Evolutionary conservation across 805 yeast genomes (phyloP).

Genomic region (Isabelozyma heimii): DNA sequence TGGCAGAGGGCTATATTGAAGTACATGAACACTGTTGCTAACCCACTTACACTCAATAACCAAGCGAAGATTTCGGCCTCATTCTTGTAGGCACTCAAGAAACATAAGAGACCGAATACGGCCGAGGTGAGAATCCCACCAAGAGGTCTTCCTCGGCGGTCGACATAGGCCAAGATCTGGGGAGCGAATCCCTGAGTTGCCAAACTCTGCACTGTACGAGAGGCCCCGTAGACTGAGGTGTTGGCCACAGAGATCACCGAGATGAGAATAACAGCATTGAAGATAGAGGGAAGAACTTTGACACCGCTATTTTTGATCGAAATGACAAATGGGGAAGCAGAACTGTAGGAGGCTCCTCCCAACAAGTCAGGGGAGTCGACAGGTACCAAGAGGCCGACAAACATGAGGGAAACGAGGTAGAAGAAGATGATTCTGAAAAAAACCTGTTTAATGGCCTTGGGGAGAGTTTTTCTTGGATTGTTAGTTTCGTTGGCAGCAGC

Average conservation of each 20-base stretch:
- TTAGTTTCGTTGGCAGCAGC: conserved; percentile 51
- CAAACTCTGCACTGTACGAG: conserved; percentile 65
- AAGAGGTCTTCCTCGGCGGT: conserved; percentile 40
- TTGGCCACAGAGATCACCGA: conserved; percentile 77
- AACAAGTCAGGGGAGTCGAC: conserved; percentile 46
- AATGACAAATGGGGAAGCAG: conserved; percentile 77
- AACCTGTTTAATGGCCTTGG: conserved; percentile 42
- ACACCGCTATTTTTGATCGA: conserved; percentile 65
- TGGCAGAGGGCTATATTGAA: conserved; percentile 39
- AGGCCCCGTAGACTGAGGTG: conserved; percentile 70
- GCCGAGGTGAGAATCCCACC: conserved; percentile 31
- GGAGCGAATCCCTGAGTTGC: conserved; percentile 74
- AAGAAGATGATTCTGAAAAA: conserved; percentile 43
- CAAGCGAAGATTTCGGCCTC: conserved; percentile 36
- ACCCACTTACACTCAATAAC: conserved; percentile 40
- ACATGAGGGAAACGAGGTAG: conserved; percentile 30
- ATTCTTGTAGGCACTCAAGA: conserved; percentile 29
- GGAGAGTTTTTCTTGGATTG: conserved; percentile 37
- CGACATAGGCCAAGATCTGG: conserved; percentile 34
- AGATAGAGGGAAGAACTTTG: conserved; percentile 63
- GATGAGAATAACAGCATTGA: conserved; percentile 70
- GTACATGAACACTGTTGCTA: conserved; percentile 42
- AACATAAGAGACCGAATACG: conserved; percentile 37
- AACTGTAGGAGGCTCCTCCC: conserved; percentile 46
- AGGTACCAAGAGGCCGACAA: conserved; percentile 47